phyloP scores from a whole-genome alignment of 1,139 yeast species.

The Pichia sp. region DNA sequence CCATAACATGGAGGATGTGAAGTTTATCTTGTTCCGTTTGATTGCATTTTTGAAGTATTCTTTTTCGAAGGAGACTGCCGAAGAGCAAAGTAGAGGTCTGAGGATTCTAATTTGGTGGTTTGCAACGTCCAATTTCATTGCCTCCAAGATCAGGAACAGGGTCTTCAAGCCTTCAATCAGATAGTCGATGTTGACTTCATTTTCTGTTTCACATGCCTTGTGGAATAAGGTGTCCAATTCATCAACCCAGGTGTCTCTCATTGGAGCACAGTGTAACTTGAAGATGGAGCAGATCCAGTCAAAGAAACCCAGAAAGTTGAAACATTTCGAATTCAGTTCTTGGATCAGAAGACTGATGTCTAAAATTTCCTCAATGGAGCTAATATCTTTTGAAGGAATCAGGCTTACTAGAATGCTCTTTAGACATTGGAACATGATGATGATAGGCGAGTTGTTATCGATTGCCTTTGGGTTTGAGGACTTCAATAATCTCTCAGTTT shows the following conservation, averaged over 20 bases:
- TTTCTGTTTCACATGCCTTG: constrained; percentile 49
- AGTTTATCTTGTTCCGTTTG: constrained; percentile 59
- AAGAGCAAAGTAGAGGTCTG: constrained; percentile 79
- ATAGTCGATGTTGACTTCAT: constrained; percentile 18
- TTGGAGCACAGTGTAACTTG: constrained; percentile 89
- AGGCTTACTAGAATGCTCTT: constrained; percentile 71
- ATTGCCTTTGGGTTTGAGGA: constrained; percentile 17
- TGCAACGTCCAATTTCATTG: constrained; percentile 95
- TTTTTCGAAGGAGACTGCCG: constrained; percentile 85
- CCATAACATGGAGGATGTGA: constrained; percentile 70
- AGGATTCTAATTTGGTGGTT: constrained; percentile 87
- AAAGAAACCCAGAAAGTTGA: constrained; percentile 67
- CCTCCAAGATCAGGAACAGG: constrained; percentile 81
- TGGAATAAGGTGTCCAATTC: constrained; percentile 72
- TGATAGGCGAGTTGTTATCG: constrained; percentile 39
- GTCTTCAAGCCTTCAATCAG: constrained; percentile 74
- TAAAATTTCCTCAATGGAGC: constrained; percentile 64
- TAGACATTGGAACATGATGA: constrained; percentile 65
- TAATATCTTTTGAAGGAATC: constrained; percentile 74
- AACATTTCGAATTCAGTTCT: constrained; percentile 63
- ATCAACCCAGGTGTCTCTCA: constrained; percentile 88
- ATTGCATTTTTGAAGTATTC: constrained; percentile 78
- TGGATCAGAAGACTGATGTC: constrained; percentile 76
- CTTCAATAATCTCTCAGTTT: constrained; percentile 30
- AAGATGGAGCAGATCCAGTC: constrained; percentile 67